Percentiles rank a stretch among this genome's conserved stretches.
phyloP scores from a whole-genome alignment of 495 filamentous ascomycete genomes.

The Podospora didyma region DNA sequence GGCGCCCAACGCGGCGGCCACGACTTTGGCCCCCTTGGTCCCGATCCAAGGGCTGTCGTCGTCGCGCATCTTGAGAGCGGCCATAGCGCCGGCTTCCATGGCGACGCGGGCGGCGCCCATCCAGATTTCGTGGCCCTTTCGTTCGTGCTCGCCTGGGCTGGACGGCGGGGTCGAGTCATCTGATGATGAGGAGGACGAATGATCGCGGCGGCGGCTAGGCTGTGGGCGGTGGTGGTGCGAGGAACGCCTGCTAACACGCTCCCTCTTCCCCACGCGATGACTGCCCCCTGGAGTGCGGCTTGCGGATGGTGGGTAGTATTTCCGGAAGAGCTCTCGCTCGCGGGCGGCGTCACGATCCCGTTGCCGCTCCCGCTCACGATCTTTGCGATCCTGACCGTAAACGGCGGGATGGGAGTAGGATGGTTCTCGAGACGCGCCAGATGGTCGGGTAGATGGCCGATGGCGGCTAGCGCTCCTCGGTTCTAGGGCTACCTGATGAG shows the following conservation, averaged over 20 bases:
- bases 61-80: slow-evolving; percentile 22
- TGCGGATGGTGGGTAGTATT: slow-evolving; percentile 8
- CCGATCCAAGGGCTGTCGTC: slow-evolving; percentile 25
- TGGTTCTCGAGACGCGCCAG: neutral
- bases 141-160: neutral
- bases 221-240: neutral
- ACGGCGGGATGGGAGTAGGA: neutral
- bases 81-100: slow-evolving; percentile 24
- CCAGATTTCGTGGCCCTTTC: slow-evolving; percentile 5
- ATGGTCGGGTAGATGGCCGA: neutral
- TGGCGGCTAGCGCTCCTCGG: neutral
- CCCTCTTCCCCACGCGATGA: neutral
- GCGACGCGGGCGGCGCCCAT: slow-evolving; percentile 16
- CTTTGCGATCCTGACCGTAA: neutral
- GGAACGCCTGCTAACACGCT: neutral
- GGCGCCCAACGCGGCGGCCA: slow-evolving; percentile 24
- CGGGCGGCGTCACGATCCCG: neutral
- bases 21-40: slow-evolving; percentile 25
- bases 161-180: neutral
- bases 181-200: neutral
- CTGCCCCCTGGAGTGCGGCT: neutral
- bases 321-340: neutral
- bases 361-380: neutral
- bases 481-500: neutral
- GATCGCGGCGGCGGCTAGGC: neutral